These are phyloP conservation scores for Alternaria ventricosa DNA, from an alignment of 2,329 filamentous ascomycete genomes.

Conservation along the genomic window DNA sequence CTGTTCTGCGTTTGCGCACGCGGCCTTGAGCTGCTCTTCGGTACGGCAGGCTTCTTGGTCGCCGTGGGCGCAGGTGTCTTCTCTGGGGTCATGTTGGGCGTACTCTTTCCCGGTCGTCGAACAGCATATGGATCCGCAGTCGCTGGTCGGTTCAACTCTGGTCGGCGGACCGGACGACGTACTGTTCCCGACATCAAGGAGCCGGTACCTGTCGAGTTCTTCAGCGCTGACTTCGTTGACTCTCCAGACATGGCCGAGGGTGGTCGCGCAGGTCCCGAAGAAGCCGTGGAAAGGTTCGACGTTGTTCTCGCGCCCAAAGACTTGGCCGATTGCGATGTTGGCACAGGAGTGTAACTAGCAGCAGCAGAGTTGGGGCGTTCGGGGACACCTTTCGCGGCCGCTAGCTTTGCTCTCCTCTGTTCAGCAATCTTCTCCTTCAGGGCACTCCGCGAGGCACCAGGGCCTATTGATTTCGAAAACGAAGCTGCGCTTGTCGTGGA, in stretches of 20 bases:
- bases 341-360: slow-evolving; percentile 56
- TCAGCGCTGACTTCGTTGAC: slow-evolving; percentile 41
- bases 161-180: slow-evolving; percentile 56
- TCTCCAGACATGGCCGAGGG: slow-evolving; percentile 47
- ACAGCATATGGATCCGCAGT: slow-evolving; percentile 62
- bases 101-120: slow-evolving; percentile 49
- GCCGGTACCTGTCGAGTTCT: slow-evolving; percentile 44
- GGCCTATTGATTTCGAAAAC: slow-evolving; percentile 56
- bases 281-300: slow-evolving; percentile 39
- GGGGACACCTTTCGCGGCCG: slow-evolving; percentile 52
- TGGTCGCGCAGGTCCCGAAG: slow-evolving; percentile 39
- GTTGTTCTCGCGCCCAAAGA: slow-evolving; percentile 36
- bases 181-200: slow-evolving; percentile 66
- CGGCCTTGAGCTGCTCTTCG: slow-evolving; percentile 40
- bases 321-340: slow-evolving; percentile 48
- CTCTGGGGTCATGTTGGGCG: slow-evolving; percentile 55
- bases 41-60: slow-evolving; percentile 44
- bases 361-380: slow-evolving; percentile 66
- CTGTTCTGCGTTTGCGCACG: slow-evolving; percentile 44
- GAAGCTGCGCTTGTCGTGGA: slow-evolving; percentile 56
- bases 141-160: slow-evolving; percentile 57
- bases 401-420: slow-evolving; percentile 68
- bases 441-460: slow-evolving; percentile 60
- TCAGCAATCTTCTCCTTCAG: slow-evolving; percentile 85
- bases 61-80: slow-evolving; percentile 52